These are phyloP conservation scores for Pestalotiopsis fici DNA, from an alignment of 2,329 filamentous ascomycete species.

Conservation along the genomic window DNA sequence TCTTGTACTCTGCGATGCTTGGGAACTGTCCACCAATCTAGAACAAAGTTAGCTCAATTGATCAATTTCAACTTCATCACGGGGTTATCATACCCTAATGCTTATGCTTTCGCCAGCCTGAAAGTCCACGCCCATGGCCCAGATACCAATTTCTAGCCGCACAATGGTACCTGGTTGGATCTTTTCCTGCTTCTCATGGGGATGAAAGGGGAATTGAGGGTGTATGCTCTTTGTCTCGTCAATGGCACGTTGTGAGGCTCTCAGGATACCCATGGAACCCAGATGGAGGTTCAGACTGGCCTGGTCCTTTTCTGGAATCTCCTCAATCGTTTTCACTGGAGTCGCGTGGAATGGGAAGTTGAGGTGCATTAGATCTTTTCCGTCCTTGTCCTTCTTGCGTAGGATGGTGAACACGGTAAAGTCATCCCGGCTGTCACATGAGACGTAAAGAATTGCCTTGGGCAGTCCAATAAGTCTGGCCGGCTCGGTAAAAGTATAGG, in stretches of 20 bases:
- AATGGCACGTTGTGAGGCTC: constrained; percentile 43
- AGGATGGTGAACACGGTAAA: constrained; percentile 44
- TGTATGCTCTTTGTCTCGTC: constrained; percentile 31
- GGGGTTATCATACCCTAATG: constrained; percentile 26
- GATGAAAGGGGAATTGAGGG: constrained; percentile 27
- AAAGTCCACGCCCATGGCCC: constrained; percentile 29
- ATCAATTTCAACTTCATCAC: constrained; percentile 33
- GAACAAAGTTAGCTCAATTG: constrained; percentile 29
- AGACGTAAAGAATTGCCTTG: constrained; percentile 48
- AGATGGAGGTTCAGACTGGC: constrained; percentile 40
- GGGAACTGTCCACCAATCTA: constrained; percentile 30
- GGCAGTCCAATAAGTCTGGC: constrained; percentile 45
- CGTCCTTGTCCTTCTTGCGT: constrained; percentile 42
- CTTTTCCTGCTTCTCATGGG: constrained; percentile 23
- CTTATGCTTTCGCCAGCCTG: constrained; percentile 24
- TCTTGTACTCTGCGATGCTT: constrained; percentile 38
- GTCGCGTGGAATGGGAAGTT: constrained; percentile 38
- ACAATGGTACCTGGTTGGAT: constrained; percentile 21
- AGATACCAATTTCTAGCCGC: constrained; percentile 28
- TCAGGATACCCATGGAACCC: constrained; percentile 42
- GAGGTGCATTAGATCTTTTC: constrained; percentile 41
- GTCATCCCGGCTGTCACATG: constrained; percentile 40
- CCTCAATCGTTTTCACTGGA: constrained; percentile 24
- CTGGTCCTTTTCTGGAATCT: constrained; percentile 34
- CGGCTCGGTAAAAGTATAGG: constrained; percentile 36